A percentile compares a stretch with the other conserved stretches of the same genome.
phyloP scores from a whole-genome alignment of 2,329 filamentous ascomycete genomes.

The Cladophialophora chaetospira region DNA sequence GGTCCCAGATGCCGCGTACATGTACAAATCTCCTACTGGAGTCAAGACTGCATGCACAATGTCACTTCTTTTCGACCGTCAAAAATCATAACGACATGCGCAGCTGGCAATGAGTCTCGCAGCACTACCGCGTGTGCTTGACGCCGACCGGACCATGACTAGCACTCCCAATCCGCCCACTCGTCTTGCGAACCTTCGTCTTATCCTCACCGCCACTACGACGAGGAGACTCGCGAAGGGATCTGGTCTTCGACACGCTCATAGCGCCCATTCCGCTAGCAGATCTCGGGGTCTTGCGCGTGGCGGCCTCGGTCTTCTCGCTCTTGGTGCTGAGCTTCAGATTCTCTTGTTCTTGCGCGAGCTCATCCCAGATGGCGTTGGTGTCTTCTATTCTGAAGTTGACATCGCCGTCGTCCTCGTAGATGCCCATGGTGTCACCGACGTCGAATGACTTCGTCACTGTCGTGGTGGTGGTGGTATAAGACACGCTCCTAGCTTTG shows the following conservation, averaged over 20 bases:
- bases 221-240: slow-evolving; percentile 30
- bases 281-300: slow-evolving; percentile 26
- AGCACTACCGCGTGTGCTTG: slow-evolving; percentile 27
- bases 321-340: slow-evolving; percentile 28
- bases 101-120: slow-evolving; percentile 4
- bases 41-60: slow-evolving; percentile 3
- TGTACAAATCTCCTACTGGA: slow-evolving; percentile 6
- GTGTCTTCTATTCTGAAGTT: slow-evolving; percentile 28
- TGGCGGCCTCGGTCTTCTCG: slow-evolving; percentile 20
- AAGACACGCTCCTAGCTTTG: slow-evolving; percentile 35
- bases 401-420: slow-evolving; percentile 31
- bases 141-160: slow-evolving; percentile 25
- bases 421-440: slow-evolving; percentile 32
- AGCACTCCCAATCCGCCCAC: slow-evolving; percentile 49
- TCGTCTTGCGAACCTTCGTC: slow-evolving; percentile 47
- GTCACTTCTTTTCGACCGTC: not conserved
- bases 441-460: slow-evolving; percentile 31
- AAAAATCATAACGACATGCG: slow-evolving; percentile 3
- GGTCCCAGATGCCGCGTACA: slow-evolving; percentile 7
- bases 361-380: slow-evolving; percentile 33
- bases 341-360: slow-evolving; percentile 34
- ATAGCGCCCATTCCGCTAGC: slow-evolving; percentile 32
- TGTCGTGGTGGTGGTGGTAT: slow-evolving; percentile 34
- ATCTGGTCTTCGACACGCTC: slow-evolving; percentile 31
- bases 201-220: slow-evolving; percentile 34